Conservation (phyloP, 768 basidiomycete genomes). For the Rhodotorula sphaerocarpa region DNA sequence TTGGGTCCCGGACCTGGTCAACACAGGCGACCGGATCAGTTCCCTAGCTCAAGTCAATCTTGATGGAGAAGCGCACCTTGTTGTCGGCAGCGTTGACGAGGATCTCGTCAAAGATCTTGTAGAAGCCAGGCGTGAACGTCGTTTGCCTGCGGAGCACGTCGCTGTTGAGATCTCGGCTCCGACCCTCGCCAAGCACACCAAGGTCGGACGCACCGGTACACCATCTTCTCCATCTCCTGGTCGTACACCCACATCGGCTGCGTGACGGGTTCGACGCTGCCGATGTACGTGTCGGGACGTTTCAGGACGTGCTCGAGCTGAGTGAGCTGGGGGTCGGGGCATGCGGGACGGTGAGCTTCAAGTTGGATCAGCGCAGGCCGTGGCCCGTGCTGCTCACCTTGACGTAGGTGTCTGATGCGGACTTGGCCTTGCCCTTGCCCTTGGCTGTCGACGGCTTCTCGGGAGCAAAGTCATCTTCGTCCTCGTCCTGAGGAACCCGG, state of each 20-base stretch:
- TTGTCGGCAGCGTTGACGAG: conserved; percentile 98
- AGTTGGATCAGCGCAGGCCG: neutral
- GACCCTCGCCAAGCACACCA: too few relatives aligned
- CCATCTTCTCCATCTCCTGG: conserved; percentile 71
- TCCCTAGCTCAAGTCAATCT: too few relatives aligned
- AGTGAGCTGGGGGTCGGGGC: conserved; percentile 78
- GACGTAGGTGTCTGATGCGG: conserved; percentile 33
- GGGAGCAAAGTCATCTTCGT: conserved; percentile 41
- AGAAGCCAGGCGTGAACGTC: conserved; percentile 91
- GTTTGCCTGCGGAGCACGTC: conserved; percentile 41
- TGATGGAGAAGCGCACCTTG: too few relatives aligned
- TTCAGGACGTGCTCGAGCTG: conserved; percentile 90
- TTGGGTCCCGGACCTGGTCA: conserved; percentile 73
- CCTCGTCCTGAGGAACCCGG: conserved; percentile 35
- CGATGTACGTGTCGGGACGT: conserved; percentile 91
- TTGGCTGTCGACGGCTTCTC: conserved; percentile 34
- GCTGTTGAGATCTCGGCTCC: neutral
- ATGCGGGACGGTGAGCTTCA: neutral
- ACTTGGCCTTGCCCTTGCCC: conserved; percentile 39
- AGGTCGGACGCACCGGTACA: conserved; percentile 58
- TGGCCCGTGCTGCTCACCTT: conserved; percentile 11
- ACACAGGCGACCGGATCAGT: too few relatives aligned
- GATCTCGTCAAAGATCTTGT: conserved; percentile 99
- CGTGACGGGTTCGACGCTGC: conserved; percentile 79
- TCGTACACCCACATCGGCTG: conserved; percentile 94